Percentiles rank a stretch among this genome's conserved stretches.
Conservation (phyloP, 1,139 yeast species). For the Geotrichum bryndzae region DNA sequence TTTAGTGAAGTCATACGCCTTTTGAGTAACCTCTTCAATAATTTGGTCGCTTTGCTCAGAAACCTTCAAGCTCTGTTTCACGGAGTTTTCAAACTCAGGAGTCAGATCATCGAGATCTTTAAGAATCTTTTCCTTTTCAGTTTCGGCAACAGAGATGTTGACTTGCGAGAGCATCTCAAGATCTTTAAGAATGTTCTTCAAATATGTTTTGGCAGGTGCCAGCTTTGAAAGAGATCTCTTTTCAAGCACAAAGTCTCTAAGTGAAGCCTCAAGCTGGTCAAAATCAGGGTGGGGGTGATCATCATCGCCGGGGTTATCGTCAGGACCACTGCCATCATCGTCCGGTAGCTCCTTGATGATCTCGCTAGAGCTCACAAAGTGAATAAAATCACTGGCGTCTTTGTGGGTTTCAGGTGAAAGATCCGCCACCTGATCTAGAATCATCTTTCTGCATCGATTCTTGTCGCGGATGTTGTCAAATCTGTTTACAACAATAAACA, state of each 20-base stretch:
- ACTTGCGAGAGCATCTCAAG: conserved; percentile 52
- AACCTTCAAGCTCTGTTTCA: conserved; percentile 48
- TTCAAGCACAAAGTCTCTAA: conserved; percentile 80
- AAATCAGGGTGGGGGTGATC: conserved; percentile 52
- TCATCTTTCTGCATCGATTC: conserved; percentile 66
- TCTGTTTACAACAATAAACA: conserved; percentile 89
- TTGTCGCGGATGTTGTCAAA: conserved; percentile 81
- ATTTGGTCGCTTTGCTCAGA: conserved; percentile 56
- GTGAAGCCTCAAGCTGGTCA: conserved; percentile 75
- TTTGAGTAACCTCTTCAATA: conserved; percentile 55
- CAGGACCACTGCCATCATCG: conserved; percentile 36
- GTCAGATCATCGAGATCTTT: conserved; percentile 41
- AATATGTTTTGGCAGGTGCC: conserved; percentile 84
- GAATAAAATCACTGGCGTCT: conserved; percentile 85
- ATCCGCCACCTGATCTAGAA: conserved; percentile 79
- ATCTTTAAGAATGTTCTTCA: conserved; percentile 64
- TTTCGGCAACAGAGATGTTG: conserved; percentile 51
- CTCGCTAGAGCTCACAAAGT: conserved; percentile 70
- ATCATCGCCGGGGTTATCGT: conserved; percentile 37
- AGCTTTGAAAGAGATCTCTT: conserved; percentile 85
- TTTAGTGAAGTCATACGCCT: conserved; percentile 58
- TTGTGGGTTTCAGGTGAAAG: conserved; percentile 89
- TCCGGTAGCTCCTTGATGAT: conserved; percentile 31
- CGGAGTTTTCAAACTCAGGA: conserved; percentile 57
- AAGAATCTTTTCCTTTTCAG: conserved; percentile 39